phyloP scores from a whole-genome alignment of 768 basidiomycete genomes.

The Pleurotus tuber-regium region DNA sequence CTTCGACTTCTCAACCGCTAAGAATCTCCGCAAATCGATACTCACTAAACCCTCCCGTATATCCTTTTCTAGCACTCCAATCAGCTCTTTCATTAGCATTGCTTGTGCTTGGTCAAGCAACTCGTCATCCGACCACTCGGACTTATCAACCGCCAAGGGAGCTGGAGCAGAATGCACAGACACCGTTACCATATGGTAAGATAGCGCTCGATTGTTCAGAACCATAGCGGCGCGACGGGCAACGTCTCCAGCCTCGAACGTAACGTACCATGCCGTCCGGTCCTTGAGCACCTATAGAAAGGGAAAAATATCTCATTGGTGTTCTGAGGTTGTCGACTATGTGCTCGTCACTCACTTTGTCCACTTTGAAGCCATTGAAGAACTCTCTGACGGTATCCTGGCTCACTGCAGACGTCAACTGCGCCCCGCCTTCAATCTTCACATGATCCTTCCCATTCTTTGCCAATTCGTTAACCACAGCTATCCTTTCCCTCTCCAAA shows the following conservation, averaged over 20 bases:
- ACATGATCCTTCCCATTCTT: slow-evolving; percentile 69
- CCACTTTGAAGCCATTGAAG: slow-evolving; percentile 68
- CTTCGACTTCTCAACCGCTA: slow-evolving; percentile 50
- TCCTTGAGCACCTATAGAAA: slow-evolving; percentile 62
- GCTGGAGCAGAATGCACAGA: slow-evolving; percentile 44
- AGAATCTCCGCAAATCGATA: slow-evolving; percentile 48
- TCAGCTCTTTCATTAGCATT: slow-evolving; percentile 57
- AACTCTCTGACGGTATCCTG: slow-evolving; percentile 71
- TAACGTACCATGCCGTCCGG: slow-evolving; percentile 74
- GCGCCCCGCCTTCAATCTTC: slow-evolving; percentile 49
- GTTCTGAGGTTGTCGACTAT: slow-evolving; percentile 9
- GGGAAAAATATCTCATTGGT: slow-evolving; percentile 7
- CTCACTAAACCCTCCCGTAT: slow-evolving; percentile 60
- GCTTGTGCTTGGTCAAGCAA: slow-evolving; percentile 54
- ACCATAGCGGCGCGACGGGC: slow-evolving; percentile 71
- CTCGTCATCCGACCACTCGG: slow-evolving; percentile 50
- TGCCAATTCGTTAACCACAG: slow-evolving; percentile 49
- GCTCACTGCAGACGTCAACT: slow-evolving; percentile 45
- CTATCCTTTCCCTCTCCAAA: slow-evolving; percentile 35
- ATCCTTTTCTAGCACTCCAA: slow-evolving; percentile 57
- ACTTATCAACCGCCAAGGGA: slow-evolving; percentile 35
- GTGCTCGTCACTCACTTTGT: slow-evolving; percentile 52
- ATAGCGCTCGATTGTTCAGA: slow-evolving; percentile 55
- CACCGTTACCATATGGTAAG: slow-evolving; percentile 57
- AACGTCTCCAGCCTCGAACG: slow-evolving; percentile 60